Conservation (phyloP, 805 yeast genomes). For the Ogataea chonburiensis region DNA sequence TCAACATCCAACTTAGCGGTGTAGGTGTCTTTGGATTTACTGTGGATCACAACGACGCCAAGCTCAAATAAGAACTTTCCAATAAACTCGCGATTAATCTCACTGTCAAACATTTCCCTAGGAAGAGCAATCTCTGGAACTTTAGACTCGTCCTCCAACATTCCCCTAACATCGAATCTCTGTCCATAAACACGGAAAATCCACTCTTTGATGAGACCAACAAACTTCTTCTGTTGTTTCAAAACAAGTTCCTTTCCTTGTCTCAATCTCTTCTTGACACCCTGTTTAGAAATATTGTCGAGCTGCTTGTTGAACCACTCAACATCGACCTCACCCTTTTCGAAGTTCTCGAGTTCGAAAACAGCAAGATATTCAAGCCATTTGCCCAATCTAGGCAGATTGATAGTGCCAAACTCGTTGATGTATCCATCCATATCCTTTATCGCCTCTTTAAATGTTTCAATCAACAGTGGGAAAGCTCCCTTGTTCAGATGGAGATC, state of each 20-base stretch:
- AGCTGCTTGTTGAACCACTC: constrained; percentile 90
- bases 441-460: constrained; percentile 81
- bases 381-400: constrained; percentile 64
- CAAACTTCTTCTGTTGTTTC: constrained; percentile 73
- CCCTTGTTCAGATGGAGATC: constrained; percentile 92
- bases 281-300: constrained; percentile 71
- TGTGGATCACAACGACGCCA: constrained; percentile 65
- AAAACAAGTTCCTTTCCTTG: constrained; percentile 62
- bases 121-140: constrained; percentile 50
- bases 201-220: constrained; percentile 57
- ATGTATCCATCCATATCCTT: constrained; percentile 77
- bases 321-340: constrained; percentile 76
- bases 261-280: constrained; percentile 65
- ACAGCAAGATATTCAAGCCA: constrained; percentile 76
- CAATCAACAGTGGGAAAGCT: constrained; percentile 89
- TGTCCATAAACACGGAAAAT: constrained; percentile 31
- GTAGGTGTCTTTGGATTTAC: constrained; percentile 53
- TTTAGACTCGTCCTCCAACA: constrained; percentile 37
- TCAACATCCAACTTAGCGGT: constrained; percentile 67
- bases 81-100: constrained; percentile 55
- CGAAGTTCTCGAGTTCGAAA: constrained; percentile 85
- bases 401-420: constrained; percentile 78
- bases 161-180: constrained; percentile 35
- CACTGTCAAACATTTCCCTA: constrained; percentile 42
- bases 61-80: constrained; percentile 64